These are phyloP conservation scores for Erythrobasidium yunnanense DNA, from an alignment of 768 basidiomycete genomes.

Conservation along the genomic window DNA sequence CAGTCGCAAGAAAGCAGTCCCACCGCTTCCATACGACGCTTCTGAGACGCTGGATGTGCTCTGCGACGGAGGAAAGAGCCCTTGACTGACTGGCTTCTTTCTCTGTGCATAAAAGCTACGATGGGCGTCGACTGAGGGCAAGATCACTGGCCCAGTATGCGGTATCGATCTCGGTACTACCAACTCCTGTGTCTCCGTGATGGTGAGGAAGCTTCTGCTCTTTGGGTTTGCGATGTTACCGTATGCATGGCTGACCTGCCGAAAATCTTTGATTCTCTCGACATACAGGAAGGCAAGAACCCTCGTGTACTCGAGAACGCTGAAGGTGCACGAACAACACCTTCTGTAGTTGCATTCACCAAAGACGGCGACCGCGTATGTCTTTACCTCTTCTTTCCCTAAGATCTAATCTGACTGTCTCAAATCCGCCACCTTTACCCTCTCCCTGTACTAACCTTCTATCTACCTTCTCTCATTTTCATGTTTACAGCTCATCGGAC, in stretches of 20 bases:
- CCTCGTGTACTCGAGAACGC: slow-evolving; percentile 93
- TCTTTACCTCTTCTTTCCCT: background rate
- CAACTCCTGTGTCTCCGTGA: slow-evolving; percentile 43
- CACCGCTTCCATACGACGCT: no score
- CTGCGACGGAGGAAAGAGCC: no score
- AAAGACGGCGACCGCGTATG: slow-evolving; percentile 79
- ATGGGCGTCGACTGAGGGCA: slow-evolving; percentile 40
- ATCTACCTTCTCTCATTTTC: slow-evolving; percentile 44
- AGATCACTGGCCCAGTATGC: slow-evolving; percentile 79
- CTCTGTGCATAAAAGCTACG: no score
- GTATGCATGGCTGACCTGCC: background rate
- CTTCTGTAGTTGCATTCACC: slow-evolving; percentile 96
- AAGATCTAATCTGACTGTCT: background rate
- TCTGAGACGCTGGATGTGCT: no score
- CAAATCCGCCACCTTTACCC: background rate
- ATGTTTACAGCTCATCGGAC: slow-evolving; percentile 53
- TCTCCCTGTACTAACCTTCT: background rate
- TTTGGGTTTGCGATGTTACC: background rate
- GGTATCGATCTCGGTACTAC: slow-evolving; percentile 77
- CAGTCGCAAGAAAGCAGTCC: no score
- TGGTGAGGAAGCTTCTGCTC: background rate
- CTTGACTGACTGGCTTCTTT: no score
- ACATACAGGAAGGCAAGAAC: slow-evolving; percentile 90
- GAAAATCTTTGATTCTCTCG: slow-evolving; percentile 51
- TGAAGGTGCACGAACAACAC: slow-evolving; percentile 91